These are phyloP conservation scores for Epichloe coenophiala DNA, from an alignment of 2,329 filamentous ascomycete genomes.

Conservation along the genomic window DNA sequence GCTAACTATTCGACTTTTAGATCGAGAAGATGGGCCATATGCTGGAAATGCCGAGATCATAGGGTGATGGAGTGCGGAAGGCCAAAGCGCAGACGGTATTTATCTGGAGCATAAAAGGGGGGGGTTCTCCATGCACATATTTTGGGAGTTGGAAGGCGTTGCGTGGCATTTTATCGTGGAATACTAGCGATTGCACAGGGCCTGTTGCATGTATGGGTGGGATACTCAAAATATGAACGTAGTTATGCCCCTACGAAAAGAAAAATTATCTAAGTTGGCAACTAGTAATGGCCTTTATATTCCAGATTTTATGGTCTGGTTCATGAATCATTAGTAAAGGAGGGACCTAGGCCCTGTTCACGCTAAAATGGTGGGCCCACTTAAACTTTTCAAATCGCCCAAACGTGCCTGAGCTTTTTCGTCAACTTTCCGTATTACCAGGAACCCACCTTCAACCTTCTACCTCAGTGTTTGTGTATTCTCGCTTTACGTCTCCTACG, in stretches of 20 bases:
- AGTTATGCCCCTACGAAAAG: too few relatives aligned
- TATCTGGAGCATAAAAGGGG: background rate
- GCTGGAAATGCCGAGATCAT: slow-evolving; percentile 38
- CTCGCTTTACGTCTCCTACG: background rate
- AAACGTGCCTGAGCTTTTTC: background rate
- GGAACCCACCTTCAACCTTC: background rate
- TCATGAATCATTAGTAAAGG: too few relatives aligned
- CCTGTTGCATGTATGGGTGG: background rate
- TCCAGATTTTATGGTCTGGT: too few relatives aligned
- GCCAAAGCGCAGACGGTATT: background rate
- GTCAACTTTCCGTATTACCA: background rate
- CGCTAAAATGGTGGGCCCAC: background rate
- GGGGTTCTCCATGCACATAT: background rate
- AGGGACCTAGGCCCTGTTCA: too few relatives aligned
- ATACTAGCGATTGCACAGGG: background rate
- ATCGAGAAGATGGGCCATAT: slow-evolving; percentile 84
- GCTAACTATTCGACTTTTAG: slow-evolving; percentile 27
- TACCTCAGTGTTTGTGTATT: background rate
- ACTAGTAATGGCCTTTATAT: too few relatives aligned
- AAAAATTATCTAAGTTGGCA: background rate
- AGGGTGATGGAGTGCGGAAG: background rate
- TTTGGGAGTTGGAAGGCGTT: background rate
- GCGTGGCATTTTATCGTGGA: background rate
- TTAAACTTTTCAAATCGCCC: background rate
- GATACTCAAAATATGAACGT: too few relatives aligned